Base-by-base conservation (phyloP, 495 filamentous ascomycete genomes). In the Lophiotrema nucula region DNA sequence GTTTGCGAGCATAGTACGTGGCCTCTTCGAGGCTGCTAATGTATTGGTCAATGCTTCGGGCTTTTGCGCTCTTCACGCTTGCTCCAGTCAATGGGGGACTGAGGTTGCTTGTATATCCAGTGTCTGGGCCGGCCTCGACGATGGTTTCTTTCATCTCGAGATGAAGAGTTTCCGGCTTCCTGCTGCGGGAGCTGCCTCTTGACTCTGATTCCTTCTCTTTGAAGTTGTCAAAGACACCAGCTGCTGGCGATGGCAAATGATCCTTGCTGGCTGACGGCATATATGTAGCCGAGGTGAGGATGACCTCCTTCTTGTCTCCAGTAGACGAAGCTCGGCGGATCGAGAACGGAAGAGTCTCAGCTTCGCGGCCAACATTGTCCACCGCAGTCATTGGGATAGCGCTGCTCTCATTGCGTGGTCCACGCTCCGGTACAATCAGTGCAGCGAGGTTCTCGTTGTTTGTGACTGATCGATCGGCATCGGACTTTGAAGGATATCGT, bases 1-100 rank as follows among this genome's bases (percentile, higher is more conserved):
- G 80, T 53, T 79, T 79, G 50, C 75, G 77, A 4, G 82, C 73
- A 65, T 86, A 79, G 62, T 81, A 81, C 48, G 83, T 82, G 25
- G 88, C 88, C 43, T 88, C 79, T 19, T 95, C 89, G 2, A 96
- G 71, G 69, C 89, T 95, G 72, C 85, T 88, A 62, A 95, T 90
- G 63, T 95, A 96, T 58, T 90, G 84, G 63, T 95, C 88, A 26
- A 90, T 80, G 59, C 85, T 89, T 31, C 83, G 81, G 6, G 80
- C 81, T 45, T 73, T 73, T 8, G 64, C 57, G 56, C 67, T 71
- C 39, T 60, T 58, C 6, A 67, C 49, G 54, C 70, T 74, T 1
- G 56, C 54, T 25, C 62, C 72, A 2, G 71, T 72, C 33, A 69
- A 45, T 2, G 67, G 68, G n/a, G 71, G 71, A 50, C 70, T 74